These are phyloP conservation scores for Botrytis elliptica DNA, from an alignment of 2,329 filamentous ascomycete genomes.

Conservation along the genomic window DNA sequence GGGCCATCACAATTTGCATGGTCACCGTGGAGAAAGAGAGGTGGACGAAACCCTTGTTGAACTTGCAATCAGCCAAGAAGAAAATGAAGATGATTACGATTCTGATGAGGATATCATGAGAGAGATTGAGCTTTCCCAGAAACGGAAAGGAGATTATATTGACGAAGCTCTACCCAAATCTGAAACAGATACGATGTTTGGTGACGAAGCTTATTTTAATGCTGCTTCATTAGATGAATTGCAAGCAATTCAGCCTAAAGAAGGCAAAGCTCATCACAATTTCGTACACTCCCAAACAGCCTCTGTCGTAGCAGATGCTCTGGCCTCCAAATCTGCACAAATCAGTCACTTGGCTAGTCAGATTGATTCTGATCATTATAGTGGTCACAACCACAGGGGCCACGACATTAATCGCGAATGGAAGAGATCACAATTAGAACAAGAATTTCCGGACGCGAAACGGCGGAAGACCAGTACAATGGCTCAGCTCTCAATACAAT, in stretches of 20 bases:
- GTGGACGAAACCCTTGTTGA: slow-evolving; percentile 61
- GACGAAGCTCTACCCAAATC: slow-evolving; percentile 22
- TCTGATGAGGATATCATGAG: slow-evolving; percentile 52
- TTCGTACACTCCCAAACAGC: background rate
- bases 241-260: background rate
- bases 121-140: slow-evolving; percentile 37
- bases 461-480: background rate
- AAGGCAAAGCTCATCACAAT: background rate
- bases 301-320: background rate
- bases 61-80: slow-evolving; percentile 40
- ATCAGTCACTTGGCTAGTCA: background rate
- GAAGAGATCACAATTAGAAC: background rate
- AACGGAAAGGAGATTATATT: slow-evolving; percentile 27
- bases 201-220: background rate
- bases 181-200: slow-evolving; percentile 18
- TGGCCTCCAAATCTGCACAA: background rate
- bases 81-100: slow-evolving; percentile 48
- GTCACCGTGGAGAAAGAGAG: slow-evolving; percentile 39
- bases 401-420: background rate
- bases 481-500: background rate
- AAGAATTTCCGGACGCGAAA: background rate
- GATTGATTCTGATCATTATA: background rate
- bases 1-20: slow-evolving; percentile 21
- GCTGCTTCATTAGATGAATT: background rate
- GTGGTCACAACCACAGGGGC: background rate